Base-by-base conservation (phyloP, 148 eudicot species). In the Vaccinium macrocarpon region DNA sequence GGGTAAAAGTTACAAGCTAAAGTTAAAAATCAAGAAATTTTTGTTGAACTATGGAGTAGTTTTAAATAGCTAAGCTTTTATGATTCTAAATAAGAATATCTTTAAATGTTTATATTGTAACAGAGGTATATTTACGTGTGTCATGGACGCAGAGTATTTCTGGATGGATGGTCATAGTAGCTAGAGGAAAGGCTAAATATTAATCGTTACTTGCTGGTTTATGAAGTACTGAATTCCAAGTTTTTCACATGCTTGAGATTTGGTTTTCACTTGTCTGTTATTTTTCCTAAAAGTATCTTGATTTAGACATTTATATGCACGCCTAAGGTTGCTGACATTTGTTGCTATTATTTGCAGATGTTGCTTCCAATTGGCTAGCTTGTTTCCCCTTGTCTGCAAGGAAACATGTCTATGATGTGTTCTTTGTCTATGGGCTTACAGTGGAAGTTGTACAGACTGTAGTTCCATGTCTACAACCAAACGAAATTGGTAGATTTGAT, bases 341-440 rank as follows among this genome's bases (percentile, higher is more conserved):
- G 35, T 48, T 64, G 51, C 71, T 64, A 10, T 84, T 85, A 57
- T 79, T 64, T 90, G 89, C 90, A 96, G 99, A 95, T 92, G 91
- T 96, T 89, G 95, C 99, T 90, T 84, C 89, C 62, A 91, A 86
- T 86, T 96, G 99, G 99, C 87, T 95, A 53, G 86, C 96, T 75
- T 93, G 94, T 88, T 91, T 96, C 78, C 95, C 99, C 80, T 76
- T 89, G 81, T 89, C 93, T 56, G 95, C 96, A n/a, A 91, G 90
- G 86, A 93, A 89, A 89, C 88, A 86, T 90, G 94, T 94, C 62
- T 95, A 92, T 90, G 99, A 96, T 85, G 92, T 89, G 59, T 95
- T 94, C 89, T 96, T 96, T 82, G 81, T 86, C 23, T 86, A 87
- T 81, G 98, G 98, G 52, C 87, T 79, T 79, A 48, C 86, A 48